Conservation (phyloP, 2,329 filamentous ascomycete species). For the Phialophora macrospora region DNA sequence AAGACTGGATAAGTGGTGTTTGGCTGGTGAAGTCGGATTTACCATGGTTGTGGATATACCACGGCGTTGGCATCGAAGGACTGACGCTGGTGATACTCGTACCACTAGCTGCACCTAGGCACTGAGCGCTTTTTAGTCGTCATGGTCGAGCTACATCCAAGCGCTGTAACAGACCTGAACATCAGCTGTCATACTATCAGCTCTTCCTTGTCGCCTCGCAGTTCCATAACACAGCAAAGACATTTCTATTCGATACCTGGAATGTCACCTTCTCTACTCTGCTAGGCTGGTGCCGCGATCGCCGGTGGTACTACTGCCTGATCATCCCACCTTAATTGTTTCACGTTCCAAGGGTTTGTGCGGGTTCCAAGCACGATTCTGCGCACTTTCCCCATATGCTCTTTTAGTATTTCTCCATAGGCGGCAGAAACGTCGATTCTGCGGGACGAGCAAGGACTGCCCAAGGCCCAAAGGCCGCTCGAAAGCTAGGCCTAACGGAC, state of each 20-base stretch:
- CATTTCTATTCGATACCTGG: constrained; percentile 3
- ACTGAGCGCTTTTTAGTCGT: neutral
- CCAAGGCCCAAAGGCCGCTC: neutral
- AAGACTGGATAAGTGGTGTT: neutral
- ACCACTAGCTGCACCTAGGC: neutral
- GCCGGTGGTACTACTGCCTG: constrained; percentile 15
- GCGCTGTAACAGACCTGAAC: neutral
- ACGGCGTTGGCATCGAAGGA: neutral
- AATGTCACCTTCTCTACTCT: constrained; percentile 23
- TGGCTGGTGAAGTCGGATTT: neutral
- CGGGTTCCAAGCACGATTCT: neutral
- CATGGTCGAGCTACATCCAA: neutral
- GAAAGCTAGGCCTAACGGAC: neutral
- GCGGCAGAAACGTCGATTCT: neutral
- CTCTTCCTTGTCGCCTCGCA: neutral
- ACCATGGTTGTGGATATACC: neutral
- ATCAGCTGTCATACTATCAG: neutral
- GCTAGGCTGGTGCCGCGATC: constrained; percentile 18
- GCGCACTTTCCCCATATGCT: neutral
- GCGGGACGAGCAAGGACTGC: neutral
- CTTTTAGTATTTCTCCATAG: neutral
- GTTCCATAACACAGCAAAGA: neutral
- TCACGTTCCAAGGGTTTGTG: constrained; percentile 6
- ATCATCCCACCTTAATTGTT: constrained; percentile 21
- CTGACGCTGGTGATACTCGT: neutral